Evolutionary conservation across 345 rosid species (phyloP), one percentile per base, ranked within the genome.

Genomic region (Kandelia obovata): DNA sequence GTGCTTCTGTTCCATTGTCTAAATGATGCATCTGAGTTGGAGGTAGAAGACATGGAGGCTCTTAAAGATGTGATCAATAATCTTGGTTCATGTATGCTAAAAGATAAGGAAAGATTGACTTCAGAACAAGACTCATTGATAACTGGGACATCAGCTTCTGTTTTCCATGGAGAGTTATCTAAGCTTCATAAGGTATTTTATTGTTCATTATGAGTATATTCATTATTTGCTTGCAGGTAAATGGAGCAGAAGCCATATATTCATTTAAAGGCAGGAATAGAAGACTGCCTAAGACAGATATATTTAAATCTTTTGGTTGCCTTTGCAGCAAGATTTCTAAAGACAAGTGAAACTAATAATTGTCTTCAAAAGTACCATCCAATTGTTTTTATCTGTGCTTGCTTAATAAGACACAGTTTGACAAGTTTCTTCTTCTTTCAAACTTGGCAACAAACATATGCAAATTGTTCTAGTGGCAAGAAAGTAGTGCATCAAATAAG

Each of bases 1-100:
- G 66, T 88, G 80, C 90, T 94, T 72, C 80, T 83, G 53, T 74
- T 65, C 82, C 82, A 87, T 61, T 86, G 87, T 79, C 87, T 83
- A 49, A 81, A 72, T 67, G 83, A 82, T 64, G 67, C 79, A 16
- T 83, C 79, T 73, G 77, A 76, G 75, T 53, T 91, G 81, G 85
- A 79, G 83, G 83, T 78, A 56, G 78, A 82, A 64, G 90, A 88
- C 46, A 61, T 53, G 67, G 84, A 75, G 75, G 71, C 74, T 72
- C 91, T 94, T 71, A 82, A 87, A 68, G 81, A 71, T 70, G 89
- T 80, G 66, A 74, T 88, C 30, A 72, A 76, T 32, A 88, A 91
- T 79, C 89, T 94, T 67, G 69, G 77, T 66, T 77, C 77, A 60
- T 87, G 91, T 71, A 49, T 83, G 71, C 51, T 71, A 59, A 83